Percentiles rank a stretch among this genome's conserved stretches.
Evolutionary conservation across 768 basidiomycete species (phyloP).

Genomic region (Agrocybe pediades): DNA sequence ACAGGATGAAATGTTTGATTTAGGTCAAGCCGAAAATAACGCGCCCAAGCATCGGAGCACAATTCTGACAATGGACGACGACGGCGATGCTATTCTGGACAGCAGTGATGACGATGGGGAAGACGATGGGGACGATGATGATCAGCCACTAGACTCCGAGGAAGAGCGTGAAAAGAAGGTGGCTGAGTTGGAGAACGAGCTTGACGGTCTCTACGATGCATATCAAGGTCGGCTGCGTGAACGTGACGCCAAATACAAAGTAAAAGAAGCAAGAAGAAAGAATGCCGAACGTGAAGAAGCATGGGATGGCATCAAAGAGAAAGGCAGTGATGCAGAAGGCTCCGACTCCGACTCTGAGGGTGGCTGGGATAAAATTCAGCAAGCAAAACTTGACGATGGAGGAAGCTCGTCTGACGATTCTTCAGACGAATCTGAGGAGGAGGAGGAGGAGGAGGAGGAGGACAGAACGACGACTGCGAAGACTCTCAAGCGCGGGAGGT

Average conservation of each 20-base stretch:
- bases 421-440: constrained; percentile 46
- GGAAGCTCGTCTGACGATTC: constrained; percentile 55
- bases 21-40: constrained; percentile 58
- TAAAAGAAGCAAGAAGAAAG: constrained; percentile 73
- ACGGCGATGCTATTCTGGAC: constrained; percentile 45
- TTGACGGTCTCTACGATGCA: constrained; percentile 87
- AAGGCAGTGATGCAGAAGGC: constrained; percentile 37
- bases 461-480: not conserved
- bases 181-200: constrained; percentile 72
- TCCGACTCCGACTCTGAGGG: constrained; percentile 54
- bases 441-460: constrained; percentile 29
- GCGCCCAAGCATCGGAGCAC: constrained; percentile 33
- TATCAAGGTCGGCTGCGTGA: constrained; percentile 83
- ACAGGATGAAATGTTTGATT: constrained; percentile 88
- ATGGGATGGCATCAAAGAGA: constrained; percentile 72
- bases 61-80: constrained; percentile 39
- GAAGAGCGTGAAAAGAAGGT: constrained; percentile 71
- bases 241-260: constrained; percentile 85
- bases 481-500: constrained; percentile 48
- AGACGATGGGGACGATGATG: constrained; percentile 36
- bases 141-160: constrained; percentile 54
- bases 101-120: constrained; percentile 25
- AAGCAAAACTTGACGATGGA: constrained; percentile 49
- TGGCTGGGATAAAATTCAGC: constrained; percentile 72
- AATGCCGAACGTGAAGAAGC: constrained; percentile 77